These are phyloP conservation scores for Coffea humblotiana DNA, from an alignment of 305 asterid genomes.

Conservation along the genomic window DNA sequence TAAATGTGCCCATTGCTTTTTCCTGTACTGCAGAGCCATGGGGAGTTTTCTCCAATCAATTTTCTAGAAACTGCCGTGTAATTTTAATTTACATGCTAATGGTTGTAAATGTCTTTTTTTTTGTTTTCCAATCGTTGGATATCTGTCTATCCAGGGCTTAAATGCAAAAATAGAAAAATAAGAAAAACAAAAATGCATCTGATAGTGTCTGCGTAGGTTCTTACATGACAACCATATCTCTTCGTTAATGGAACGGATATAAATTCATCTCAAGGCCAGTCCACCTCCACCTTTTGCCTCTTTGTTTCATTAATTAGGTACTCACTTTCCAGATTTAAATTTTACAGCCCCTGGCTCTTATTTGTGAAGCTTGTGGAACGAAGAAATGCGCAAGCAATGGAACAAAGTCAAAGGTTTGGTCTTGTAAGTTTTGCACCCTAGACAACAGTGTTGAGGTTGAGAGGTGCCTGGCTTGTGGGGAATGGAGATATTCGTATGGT, in stretches of 20 bases:
- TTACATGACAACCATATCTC: background rate
- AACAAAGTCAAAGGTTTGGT: constrained; percentile 44
- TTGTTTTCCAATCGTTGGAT: background rate
- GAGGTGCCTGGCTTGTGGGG: constrained; percentile 76
- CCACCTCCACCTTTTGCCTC: background rate
- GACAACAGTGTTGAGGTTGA: constrained; percentile 49
- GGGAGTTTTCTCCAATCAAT: background rate
- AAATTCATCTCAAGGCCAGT: background rate
- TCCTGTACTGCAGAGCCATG: background rate
- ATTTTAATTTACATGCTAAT: background rate
- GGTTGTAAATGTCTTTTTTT: background rate
- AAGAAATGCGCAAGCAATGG: constrained; percentile 11
- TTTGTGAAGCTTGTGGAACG: constrained; percentile 48
- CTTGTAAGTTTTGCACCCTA: constrained; percentile 77
- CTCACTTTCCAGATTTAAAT: constrained; percentile 6
- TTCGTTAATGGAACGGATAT: background rate
- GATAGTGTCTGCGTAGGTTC: background rate
- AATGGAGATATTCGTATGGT: constrained; percentile 88
- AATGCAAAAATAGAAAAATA: background rate
- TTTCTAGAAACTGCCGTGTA: background rate
- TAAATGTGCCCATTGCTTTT: constrained; percentile 19
- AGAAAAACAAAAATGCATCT: too few species aligned
- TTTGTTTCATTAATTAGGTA: background rate
- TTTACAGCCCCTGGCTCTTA: constrained; percentile 50
- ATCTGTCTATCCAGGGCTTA: background rate